These are phyloP conservation scores for Austropuccinia psidii DNA, from an alignment of 1,284 basidiomycete genomes.

Conservation along the genomic window DNA sequence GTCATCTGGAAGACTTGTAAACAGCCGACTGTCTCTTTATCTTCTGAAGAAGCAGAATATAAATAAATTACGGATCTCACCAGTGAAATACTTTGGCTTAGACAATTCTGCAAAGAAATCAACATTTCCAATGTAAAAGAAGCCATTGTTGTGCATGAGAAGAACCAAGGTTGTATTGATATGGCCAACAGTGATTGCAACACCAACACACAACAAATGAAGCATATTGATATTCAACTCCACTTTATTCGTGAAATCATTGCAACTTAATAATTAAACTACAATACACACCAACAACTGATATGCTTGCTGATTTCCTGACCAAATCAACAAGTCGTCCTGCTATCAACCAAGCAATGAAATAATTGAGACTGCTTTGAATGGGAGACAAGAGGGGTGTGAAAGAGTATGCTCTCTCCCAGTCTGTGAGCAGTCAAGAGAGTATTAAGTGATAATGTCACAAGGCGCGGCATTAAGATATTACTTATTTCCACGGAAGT, in stretches of 20 bases:
- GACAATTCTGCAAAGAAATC: background rate
- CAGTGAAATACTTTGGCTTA: background rate
- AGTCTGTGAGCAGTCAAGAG: too few species aligned
- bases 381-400: too few species aligned
- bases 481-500: too few species aligned
- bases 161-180: background rate
- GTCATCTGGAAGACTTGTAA: background rate
- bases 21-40: background rate
- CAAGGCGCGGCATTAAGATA: too few species aligned
- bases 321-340: background rate
- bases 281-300: background rate
- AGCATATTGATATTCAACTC: background rate
- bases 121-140: background rate
- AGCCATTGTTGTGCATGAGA: background rate
- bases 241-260: background rate
- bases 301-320: background rate
- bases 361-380: too few species aligned
- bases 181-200: background rate
- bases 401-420: too few species aligned
- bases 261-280: background rate
- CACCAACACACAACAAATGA: background rate
- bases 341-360: background rate
- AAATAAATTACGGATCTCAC: background rate
- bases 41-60: background rate
- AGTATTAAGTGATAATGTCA: too few species aligned